Evolutionary conservation across 208 protist genomes (phyloP), one percentile per base, ranked within the genome.

Genomic region (Herpetomonas tarakana): DNA sequence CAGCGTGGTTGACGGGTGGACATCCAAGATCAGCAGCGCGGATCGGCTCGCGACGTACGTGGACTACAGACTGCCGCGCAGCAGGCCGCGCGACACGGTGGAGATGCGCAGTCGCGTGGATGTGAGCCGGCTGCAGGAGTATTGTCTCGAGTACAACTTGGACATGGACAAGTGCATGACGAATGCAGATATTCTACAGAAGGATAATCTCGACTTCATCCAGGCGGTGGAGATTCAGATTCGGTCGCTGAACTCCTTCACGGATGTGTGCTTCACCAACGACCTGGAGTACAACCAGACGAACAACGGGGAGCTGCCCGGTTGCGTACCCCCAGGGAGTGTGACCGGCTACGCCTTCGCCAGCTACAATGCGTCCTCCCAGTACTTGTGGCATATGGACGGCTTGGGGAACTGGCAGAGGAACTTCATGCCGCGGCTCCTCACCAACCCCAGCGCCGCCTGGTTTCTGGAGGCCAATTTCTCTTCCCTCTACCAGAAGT

Each of bases 391-490:
- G 67, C 38, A 73, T 31, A 73, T 83, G 66, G 50, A 53, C 45
- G 74, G 72, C 22, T 46, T 39, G 2, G 76, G 75, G 1, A 3
- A 11, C 4, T 61, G 44, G n/a, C 74, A 83, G 47, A 45, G 53
- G 0, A 63, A 78, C 46, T 57, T 62, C 44, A 41, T 81, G 18
- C 57, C 45, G 14, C 62, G 71, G 11, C 16, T 86, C 9, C 65
- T 74, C 25, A 35, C 45, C n/a, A 83, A 76, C 28, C 72, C 71
- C 3, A 83, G 55, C 65, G 70, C 71, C 52, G 30, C 46, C 7
- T 88, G 78, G 78, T 88, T 81, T 61, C 59, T 79, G 9, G 82
- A 88, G 63, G 46, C 30, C n/a, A 68, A 72, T 41, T 76, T 83
- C 58, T 69, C 71, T 2, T 47, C 71, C 11, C 19, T 58, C 14